Conservation (phyloP, 768 basidiomycete genomes). For the Pleurotus giganteus region DNA sequence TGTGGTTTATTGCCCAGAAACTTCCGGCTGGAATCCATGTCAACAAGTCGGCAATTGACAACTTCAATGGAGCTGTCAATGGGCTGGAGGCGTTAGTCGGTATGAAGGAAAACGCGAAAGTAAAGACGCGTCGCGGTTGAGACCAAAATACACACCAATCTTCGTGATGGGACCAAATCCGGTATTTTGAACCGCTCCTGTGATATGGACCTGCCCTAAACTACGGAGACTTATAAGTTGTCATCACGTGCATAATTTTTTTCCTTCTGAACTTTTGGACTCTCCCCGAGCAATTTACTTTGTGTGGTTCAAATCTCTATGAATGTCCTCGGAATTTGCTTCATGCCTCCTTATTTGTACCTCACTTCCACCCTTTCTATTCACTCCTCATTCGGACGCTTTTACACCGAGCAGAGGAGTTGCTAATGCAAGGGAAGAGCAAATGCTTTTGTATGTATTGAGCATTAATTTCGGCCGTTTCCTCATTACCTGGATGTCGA, state of each 20-base stretch:
- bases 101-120: background rate
- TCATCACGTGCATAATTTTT: background rate
- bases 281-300: too few species aligned
- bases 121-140: background rate
- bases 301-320: background rate
- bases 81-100: background rate
- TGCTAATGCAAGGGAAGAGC: constrained; percentile 52
- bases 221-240: background rate
- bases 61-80: background rate
- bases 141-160: too few species aligned
- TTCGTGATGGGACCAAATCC: too few species aligned
- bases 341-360: background rate
- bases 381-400: constrained; percentile 43
- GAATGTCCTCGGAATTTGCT: background rate
- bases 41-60: background rate
- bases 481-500: constrained; percentile 33
- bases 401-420: constrained; percentile 43
- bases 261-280: background rate
- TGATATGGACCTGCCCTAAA: constrained; percentile 7
- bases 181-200: too few species aligned
- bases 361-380: constrained; percentile 22
- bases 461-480: constrained; percentile 61
- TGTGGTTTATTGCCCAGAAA: constrained; percentile 9
- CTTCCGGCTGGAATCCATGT: constrained; percentile 8
- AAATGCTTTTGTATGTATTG: too few species aligned